Evolutionary conservation across 1,284 basidiomycete genomes (phyloP), one percentile per base, ranked within the genome.

Genomic region (Sporisorium reilianum): DNA sequence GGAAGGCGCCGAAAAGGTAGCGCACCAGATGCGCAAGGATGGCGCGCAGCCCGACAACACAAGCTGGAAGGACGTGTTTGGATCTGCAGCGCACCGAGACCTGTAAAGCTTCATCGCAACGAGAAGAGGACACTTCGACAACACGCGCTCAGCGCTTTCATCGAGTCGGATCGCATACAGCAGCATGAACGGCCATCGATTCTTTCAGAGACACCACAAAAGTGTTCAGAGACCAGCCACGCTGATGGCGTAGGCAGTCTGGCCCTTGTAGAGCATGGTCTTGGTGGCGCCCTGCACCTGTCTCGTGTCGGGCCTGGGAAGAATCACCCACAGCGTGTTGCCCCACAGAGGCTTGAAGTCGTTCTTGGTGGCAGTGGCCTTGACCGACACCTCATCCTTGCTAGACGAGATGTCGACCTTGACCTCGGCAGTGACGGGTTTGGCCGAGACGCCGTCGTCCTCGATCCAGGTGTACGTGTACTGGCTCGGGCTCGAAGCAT

Each of bases 291-390:
- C 41, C 26, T 62, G 48, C 66, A 76, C 75, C 78, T 46, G 77
- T 73, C 55, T 60, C 23, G 63, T 72, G 55, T 86, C 86, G 3
- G 80, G 80, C 1, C 76, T 69, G 1, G 86, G 86, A 30, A 87
- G 75, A 38, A 85, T 56, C 14, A 86, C 78, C 70, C 80, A 82
- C 3, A 87, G 51, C 30, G 63, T 83, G 23, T 63, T 61, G 5
- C 80, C 84, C 86, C 86, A 87, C 1, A 85, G 76, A 0, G 85
- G 81, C 70, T 82, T 76, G 70, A 86, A 87, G 71, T 64, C 83
- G 70, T 40, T 65, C 55, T 64, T 61, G 23, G 23, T 50, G 49
- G 81, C 86, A 12, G 55, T 70, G 8, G 84, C 80, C 25, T 61
- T 52, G 14, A 86, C 85, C 9, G 57, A 55, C 1, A 86, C 79